Percentiles rank a stretch among this genome's conserved stretches.
Evolutionary conservation across 2,329 filamentous ascomycete species (phyloP).

Genomic region (Diaporthe sp.): DNA sequence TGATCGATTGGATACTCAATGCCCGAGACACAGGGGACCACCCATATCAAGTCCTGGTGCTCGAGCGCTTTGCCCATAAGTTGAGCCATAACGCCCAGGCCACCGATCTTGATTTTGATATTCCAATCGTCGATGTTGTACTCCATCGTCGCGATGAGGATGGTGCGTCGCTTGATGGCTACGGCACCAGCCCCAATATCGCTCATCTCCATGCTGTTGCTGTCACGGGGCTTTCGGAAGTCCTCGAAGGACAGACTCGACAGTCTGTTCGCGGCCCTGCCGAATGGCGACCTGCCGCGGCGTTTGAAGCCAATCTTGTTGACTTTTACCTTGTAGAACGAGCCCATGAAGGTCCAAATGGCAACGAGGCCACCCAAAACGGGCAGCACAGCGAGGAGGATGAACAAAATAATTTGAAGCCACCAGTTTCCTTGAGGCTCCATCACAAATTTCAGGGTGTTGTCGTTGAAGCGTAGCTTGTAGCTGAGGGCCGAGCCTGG

Average conservation of each 20-base stretch:
- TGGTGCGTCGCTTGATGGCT: conserved; percentile 55
- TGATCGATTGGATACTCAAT: conserved; percentile 72
- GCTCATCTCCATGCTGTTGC: conserved; percentile 39
- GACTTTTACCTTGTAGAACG: conserved; percentile 67
- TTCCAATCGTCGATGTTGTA: conserved; percentile 78
- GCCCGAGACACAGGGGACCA: conserved; percentile 70
- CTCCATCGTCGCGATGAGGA: conserved; percentile 78
- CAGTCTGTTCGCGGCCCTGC: conserved; percentile 43
- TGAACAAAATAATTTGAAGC: conserved; percentile 63
- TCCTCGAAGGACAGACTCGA: conserved; percentile 45
- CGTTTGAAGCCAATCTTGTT: conserved; percentile 45
- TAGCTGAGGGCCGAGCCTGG: conserved; percentile 65
- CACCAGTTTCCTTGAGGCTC: conserved; percentile 64
- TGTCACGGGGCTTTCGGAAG: conserved; percentile 40
- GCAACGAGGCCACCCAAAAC: conserved; percentile 58
- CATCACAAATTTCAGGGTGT: conserved; percentile 60
- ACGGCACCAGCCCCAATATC: conserved; percentile 32
- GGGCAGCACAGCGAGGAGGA: conserved; percentile 65
- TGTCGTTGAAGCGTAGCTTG: conserved; percentile 66
- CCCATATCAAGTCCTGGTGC: conserved; percentile 74
- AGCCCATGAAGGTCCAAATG: conserved; percentile 67
- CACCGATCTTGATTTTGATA: conserved; percentile 78
- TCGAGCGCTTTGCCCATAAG: conserved; percentile 75
- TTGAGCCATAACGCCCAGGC: conserved; percentile 77
- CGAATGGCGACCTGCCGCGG: conserved; percentile 43